A percentile compares a stretch with the other conserved stretches of the same genome.
phyloP scores from a whole-genome alignment of 306 rosid species.

The Glycine soja region DNA sequence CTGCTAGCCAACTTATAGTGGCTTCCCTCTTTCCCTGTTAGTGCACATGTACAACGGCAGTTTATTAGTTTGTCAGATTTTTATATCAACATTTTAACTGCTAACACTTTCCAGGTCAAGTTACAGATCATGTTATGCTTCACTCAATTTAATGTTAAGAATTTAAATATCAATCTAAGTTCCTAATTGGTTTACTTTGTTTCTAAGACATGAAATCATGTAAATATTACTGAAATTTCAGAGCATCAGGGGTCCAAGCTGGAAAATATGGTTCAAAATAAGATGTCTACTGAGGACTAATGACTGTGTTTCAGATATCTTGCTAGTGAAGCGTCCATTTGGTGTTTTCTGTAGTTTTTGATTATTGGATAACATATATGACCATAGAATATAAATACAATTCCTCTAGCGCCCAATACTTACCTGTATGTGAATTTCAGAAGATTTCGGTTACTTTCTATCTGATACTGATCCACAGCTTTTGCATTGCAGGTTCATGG shows the following conservation, averaged over 20 bases:
- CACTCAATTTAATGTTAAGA: conserved; percentile 31
- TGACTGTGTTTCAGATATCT: background rate
- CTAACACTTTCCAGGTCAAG: background rate
- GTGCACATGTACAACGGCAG: background rate
- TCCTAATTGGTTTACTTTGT: conserved; percentile 31
- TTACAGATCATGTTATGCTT: background rate
- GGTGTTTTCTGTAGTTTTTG: background rate
- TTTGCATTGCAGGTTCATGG: conserved; percentile 84
- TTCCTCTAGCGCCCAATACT: conserved; percentile 7
- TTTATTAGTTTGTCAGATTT: conserved; percentile 11
- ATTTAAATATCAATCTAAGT: background rate
- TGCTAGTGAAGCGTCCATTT: background rate
- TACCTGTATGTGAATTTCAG: background rate
- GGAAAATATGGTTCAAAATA: conserved; percentile 7
- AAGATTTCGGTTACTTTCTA: conserved; percentile 1
- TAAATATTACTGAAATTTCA: conserved; percentile 1
- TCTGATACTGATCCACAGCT: conserved; percentile 32
- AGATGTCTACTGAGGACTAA: background rate
- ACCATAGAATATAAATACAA: background rate
- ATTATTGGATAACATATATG: background rate
- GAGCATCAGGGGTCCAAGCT: background rate
- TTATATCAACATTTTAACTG: background rate
- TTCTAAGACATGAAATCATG: background rate
- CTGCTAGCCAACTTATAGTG: conserved; percentile 10
- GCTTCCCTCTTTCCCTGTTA: background rate